These are phyloP conservation scores for Aspergillus proliferans DNA, from an alignment of 2,329 filamentous ascomycete species.

Conservation along the genomic window DNA sequence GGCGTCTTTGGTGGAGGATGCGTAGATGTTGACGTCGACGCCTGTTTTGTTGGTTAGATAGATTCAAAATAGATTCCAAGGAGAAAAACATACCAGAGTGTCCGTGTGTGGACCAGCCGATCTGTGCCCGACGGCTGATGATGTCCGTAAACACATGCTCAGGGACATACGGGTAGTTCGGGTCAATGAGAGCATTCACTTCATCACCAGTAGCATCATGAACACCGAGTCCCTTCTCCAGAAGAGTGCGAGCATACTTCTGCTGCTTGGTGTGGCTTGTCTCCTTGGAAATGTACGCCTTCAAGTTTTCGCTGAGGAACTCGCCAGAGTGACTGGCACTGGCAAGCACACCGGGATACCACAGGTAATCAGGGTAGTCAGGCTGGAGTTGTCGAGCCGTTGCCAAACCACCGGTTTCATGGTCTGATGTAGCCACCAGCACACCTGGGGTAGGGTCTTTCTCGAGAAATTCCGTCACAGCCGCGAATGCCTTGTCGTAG, in stretches of 20 bases:
- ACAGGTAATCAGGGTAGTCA: slow-evolving; percentile 63
- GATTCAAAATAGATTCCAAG: not conserved
- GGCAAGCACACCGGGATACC: slow-evolving; percentile 76
- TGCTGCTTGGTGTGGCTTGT: slow-evolving; percentile 43
- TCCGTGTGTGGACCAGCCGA: slow-evolving; percentile 92
- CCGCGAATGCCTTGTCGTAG: slow-evolving; percentile 79
- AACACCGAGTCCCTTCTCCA: slow-evolving; percentile 69
- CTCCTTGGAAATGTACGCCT: slow-evolving; percentile 49
- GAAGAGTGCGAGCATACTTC: slow-evolving; percentile 62
- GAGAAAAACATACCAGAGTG: slow-evolving; percentile 53
- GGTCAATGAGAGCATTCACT: slow-evolving; percentile 57
- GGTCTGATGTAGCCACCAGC: slow-evolving; percentile 85
- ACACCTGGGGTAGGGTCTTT: slow-evolving; percentile 65
- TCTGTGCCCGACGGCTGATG: slow-evolving; percentile 77
- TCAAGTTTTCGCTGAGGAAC: slow-evolving; percentile 59
- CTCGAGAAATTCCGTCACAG: slow-evolving; percentile 78
- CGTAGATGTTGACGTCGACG: slow-evolving; percentile 95
- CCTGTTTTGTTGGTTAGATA: slow-evolving; percentile 40
- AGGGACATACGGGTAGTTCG: slow-evolving; percentile 48
- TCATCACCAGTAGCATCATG: slow-evolving; percentile 65
- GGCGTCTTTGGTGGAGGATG: slow-evolving; percentile 60
- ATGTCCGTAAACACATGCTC: slow-evolving; percentile 70
- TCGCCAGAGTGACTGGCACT: slow-evolving; percentile 72
- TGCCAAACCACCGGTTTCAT: slow-evolving; percentile 87
- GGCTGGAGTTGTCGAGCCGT: slow-evolving; percentile 65